Conservation (phyloP, 2,329 filamentous ascomycete genomes). For the Aspergillus sp. region DNA sequence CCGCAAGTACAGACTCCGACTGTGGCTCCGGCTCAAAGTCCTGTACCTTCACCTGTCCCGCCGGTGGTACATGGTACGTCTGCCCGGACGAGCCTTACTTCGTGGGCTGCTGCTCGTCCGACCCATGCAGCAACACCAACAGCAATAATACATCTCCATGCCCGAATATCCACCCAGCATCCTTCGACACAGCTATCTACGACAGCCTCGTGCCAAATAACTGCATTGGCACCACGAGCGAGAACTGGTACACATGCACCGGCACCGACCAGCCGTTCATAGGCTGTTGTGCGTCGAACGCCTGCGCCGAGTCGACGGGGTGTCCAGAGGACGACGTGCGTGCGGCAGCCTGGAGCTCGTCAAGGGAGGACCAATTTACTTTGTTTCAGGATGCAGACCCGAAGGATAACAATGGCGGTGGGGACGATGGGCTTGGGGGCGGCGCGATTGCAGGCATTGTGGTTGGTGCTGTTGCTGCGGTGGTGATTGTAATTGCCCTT, state of each 20-base stretch:
- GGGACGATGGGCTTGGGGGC: background rate
- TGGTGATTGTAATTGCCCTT: background rate
- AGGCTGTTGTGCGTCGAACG: slow-evolving; percentile 3
- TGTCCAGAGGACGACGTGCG: background rate
- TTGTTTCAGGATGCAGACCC: slow-evolving; percentile 1
- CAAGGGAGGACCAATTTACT: background rate
- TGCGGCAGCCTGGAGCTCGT: slow-evolving; percentile 7
- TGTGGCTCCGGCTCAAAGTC: slow-evolving; percentile 3
- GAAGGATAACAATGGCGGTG: background rate
- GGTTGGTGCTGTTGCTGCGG: background rate
- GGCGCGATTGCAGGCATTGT: slow-evolving; percentile 6
- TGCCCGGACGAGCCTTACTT: slow-evolving; percentile 23
- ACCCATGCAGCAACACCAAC: slow-evolving; percentile 20
- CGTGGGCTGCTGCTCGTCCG: slow-evolving; percentile 26
- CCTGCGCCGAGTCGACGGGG: background rate
- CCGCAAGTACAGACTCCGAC: background rate
- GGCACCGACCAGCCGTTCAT: background rate
- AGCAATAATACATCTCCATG: slow-evolving; percentile 44
- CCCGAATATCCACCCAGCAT: slow-evolving; percentile 47
- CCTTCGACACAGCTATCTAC: slow-evolving; percentile 11
- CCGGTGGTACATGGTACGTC: slow-evolving; percentile 22
- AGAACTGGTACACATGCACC: slow-evolving; percentile 9
- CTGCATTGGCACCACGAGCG: background rate
- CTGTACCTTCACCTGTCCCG: slow-evolving; percentile 20
- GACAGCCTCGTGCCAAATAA: background rate